A percentile compares a stretch with the other conserved stretches of the same genome.
Conservation (phyloP, 768 basidiomycete species). For the Lactarius akahatsu region DNA sequence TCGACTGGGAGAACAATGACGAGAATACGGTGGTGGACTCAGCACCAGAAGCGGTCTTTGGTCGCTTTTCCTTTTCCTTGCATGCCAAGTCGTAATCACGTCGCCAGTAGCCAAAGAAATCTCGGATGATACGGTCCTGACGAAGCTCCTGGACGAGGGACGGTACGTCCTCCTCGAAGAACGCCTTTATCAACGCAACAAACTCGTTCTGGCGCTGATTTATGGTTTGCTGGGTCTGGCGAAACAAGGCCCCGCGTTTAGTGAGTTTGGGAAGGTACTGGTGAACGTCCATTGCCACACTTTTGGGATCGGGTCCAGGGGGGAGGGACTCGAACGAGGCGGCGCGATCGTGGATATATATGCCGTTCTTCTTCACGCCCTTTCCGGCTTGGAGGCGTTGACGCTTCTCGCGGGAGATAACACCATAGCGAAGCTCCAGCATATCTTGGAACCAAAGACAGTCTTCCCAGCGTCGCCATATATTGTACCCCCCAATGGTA, state of each 20-base stretch:
- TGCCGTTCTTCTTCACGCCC: constrained; percentile 68
- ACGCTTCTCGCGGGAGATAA: constrained; percentile 65
- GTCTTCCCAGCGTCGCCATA: constrained; percentile 84
- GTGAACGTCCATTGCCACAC: constrained; percentile 70
- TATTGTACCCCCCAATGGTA: constrained; percentile 55
- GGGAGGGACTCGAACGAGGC: constrained; percentile 86
- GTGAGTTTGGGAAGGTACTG: constrained; percentile 62
- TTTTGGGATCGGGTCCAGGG: constrained; percentile 75
- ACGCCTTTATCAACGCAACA: constrained; percentile 52
- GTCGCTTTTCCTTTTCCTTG: constrained; percentile 36
- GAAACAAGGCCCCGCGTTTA: constrained; percentile 72
- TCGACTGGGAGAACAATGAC: constrained; percentile 54
- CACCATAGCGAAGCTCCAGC: constrained; percentile 63
- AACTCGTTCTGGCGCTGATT: constrained; percentile 65
- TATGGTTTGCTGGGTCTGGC: constrained; percentile 63
- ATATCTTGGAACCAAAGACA: constrained; percentile 73
- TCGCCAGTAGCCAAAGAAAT: constrained; percentile 81
- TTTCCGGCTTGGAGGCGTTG: constrained; percentile 67
- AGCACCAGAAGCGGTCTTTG: constrained; percentile 29
- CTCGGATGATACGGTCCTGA: constrained; percentile 53
- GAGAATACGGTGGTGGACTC: constrained; percentile 54
- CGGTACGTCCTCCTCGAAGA: constrained; percentile 63
- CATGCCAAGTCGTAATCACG: constrained; percentile 62
- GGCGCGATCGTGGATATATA: constrained; percentile 69
- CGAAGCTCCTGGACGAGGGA: constrained; percentile 66